Evolutionary conservation across 345 rosid species (phyloP).

Genomic region (Streptanthus diversifolius): DNA sequence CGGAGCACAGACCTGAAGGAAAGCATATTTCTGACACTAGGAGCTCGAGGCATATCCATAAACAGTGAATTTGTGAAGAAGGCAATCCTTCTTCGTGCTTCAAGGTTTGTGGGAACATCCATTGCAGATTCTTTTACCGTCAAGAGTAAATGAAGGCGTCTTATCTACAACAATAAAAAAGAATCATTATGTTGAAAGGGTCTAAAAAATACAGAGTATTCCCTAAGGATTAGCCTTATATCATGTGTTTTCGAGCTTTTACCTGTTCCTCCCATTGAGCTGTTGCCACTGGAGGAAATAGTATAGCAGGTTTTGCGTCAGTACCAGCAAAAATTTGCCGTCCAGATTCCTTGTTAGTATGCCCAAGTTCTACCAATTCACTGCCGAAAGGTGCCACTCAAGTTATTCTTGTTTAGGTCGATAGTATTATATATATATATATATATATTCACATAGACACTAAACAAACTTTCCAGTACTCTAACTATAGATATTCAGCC

Average conservation of each 20-base stretch:
- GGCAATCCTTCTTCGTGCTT: slow-evolving; percentile 96
- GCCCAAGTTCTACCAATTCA: slow-evolving; percentile 79
- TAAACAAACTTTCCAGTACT: slow-evolving; percentile 5
- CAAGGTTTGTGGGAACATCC: slow-evolving; percentile 99
- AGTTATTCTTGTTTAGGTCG: slow-evolving; percentile 12
- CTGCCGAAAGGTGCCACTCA: slow-evolving; percentile 38
- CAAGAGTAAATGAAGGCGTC: slow-evolving; percentile 86
- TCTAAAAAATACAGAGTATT: slow-evolving; percentile 1
- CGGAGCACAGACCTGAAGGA: slow-evolving; percentile 64
- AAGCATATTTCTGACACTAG: slow-evolving; percentile 95
- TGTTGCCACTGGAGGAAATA: slow-evolving; percentile 69
- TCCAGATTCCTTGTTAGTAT: slow-evolving; percentile 84
- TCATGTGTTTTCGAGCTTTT: neutral
- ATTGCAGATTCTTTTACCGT: slow-evolving; percentile 98
- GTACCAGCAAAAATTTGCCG: slow-evolving; percentile 95
- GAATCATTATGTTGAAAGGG: neutral
- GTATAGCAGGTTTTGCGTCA: slow-evolving; percentile 78
- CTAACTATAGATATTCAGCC: slow-evolving; percentile 15
- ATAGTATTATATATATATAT: no score
- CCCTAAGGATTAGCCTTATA: neutral
- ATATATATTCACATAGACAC: slow-evolving; percentile 1
- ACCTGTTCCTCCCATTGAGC: slow-evolving; percentile 98
- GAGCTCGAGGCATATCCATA: slow-evolving; percentile 96
- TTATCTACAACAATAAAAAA: slow-evolving; percentile 48
- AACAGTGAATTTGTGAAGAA: slow-evolving; percentile 97